Base-by-base conservation (phyloP, 164 flowering plant genomes). In the Macadamia tetraphylla region DNA sequence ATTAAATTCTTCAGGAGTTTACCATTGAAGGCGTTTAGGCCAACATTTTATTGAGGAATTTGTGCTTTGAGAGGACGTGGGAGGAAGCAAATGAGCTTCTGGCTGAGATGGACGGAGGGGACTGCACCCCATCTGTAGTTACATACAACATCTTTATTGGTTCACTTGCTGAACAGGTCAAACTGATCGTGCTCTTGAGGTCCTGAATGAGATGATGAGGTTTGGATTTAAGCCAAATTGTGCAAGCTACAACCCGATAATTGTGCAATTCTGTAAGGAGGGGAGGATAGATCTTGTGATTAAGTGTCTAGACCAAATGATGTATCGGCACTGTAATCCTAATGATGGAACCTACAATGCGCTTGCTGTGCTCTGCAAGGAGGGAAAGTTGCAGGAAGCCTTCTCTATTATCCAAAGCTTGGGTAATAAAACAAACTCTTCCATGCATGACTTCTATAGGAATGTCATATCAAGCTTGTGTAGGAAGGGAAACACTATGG, bases 261-360 rank as follows among this genome's bases (percentile, higher is more conserved):
- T 94, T 63, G 77, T 85, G 11, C 80, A 77, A 44, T 85, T 87
- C 5, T 87, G 95, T 72, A 82, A 74, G 65, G 94, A 94, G 49
- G 86, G 87, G 57, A 84, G 84, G 64, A 80, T 90, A 2, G 88
- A 88, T 66, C 73, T 70, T 52, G 94, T 79, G 14, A 69, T 82
- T 1, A 77, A 82, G 63, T 86, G 88, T 75, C 80, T 94, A 31
- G 87, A 87, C 63, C 78, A 83, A 64, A 92, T 94, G 98, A 75
- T 81, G 9, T 69, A 35, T 49, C 74, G 75, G 46, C 83, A 77
- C 3, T 86, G 88, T 61, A 72, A 48, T 64, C 92, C 91, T 32
- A 87, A 94, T 71, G 94, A 88, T 43, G 92, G 95, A 55, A 94
- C 98, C 5, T 90, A 84, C 58, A 88, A 86, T 77, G 89, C 97